Conservation (phyloP, 2,329 filamentous ascomycete species). For the Pyricularia pennisetigena region DNA sequence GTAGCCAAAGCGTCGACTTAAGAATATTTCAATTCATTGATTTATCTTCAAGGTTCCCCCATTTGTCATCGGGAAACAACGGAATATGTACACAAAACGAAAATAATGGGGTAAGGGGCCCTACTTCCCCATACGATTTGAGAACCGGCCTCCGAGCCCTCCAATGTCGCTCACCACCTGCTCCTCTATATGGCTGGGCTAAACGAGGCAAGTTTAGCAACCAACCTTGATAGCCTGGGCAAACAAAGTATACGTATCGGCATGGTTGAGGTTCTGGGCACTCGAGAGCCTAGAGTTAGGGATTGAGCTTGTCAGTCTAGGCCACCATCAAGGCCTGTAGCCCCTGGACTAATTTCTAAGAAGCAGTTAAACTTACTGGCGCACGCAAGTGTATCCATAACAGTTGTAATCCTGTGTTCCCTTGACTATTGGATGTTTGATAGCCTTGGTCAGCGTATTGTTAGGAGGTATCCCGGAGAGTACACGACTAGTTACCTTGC, state of each 20-base stretch:
- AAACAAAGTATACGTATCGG: slow-evolving; percentile 44
- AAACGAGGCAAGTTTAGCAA: not conserved
- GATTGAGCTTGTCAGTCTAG: not conserved
- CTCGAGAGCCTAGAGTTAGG: slow-evolving; percentile 26
- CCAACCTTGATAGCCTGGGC: slow-evolving; percentile 15
- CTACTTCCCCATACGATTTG: not conserved
- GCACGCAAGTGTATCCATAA: slow-evolving; percentile 44
- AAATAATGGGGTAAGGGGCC: not conserved
- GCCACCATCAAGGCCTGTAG: not conserved
- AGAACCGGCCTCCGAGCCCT: not conserved
- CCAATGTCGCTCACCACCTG: not conserved
- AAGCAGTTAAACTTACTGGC: slow-evolving; percentile 5
- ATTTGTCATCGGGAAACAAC: not conserved
- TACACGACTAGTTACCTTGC: not conserved
- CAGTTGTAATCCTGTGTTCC: slow-evolving; percentile 50
- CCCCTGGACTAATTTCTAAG: not conserved
- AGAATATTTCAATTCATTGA: not conserved
- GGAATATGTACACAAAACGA: not conserved
- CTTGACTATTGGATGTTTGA: slow-evolving; percentile 21
- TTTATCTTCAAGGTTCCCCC: not conserved
- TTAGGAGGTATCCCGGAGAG: too few relatives aligned
- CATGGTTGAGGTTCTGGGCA: slow-evolving; percentile 46
- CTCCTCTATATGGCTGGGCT: not conserved
- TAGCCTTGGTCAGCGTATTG: not conserved
- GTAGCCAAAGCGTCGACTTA: not conserved